These are phyloP conservation scores for Posidonia australis DNA, from an alignment of 106 monocot genomes.

Conservation along the genomic window DNA sequence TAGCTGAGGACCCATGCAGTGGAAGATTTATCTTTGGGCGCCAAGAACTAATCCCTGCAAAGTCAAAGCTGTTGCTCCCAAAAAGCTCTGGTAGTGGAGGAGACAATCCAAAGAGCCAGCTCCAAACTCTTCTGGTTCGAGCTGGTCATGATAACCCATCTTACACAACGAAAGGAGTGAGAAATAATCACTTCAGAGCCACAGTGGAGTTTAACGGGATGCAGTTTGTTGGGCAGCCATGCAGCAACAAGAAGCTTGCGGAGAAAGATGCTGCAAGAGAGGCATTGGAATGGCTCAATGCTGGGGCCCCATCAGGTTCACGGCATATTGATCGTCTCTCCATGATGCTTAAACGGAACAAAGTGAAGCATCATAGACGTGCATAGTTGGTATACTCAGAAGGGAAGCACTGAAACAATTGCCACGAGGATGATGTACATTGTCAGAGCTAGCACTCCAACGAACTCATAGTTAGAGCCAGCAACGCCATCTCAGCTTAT, in stretches of 20 bases:
- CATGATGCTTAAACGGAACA: slow-evolving; percentile 44
- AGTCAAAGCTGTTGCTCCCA: slow-evolving; percentile 19
- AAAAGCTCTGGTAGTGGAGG: slow-evolving; percentile 28
- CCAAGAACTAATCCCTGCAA: slow-evolving; percentile 43
- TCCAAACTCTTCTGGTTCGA: slow-evolving; percentile 68
- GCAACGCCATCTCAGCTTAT: neutral
- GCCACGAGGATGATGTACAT: neutral
- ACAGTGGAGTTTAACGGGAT: slow-evolving; percentile 86
- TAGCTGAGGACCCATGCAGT: slow-evolving; percentile 61
- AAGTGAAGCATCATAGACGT: slow-evolving; percentile 47
- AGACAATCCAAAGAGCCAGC: slow-evolving; percentile 72
- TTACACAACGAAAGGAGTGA: slow-evolving; percentile 64
- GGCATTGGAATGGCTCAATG: slow-evolving; percentile 76
- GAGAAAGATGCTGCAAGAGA: slow-evolving; percentile 86
- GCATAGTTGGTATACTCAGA: slow-evolving; percentile 2
- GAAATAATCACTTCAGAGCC: slow-evolving; percentile 48
- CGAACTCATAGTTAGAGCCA: neutral
- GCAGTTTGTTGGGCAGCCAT: slow-evolving; percentile 85
- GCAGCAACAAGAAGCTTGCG: slow-evolving; percentile 76
- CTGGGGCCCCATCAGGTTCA: slow-evolving; percentile 33
- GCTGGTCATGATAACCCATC: slow-evolving; percentile 66
- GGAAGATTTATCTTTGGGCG: slow-evolving; percentile 85
- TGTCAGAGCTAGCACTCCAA: neutral
- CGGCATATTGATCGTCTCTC: slow-evolving; percentile 59
- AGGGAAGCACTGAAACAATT: neutral